These are phyloP conservation scores for Isochrysis galbana DNA, from an alignment of 78 protist species.

Conservation along the genomic window DNA sequence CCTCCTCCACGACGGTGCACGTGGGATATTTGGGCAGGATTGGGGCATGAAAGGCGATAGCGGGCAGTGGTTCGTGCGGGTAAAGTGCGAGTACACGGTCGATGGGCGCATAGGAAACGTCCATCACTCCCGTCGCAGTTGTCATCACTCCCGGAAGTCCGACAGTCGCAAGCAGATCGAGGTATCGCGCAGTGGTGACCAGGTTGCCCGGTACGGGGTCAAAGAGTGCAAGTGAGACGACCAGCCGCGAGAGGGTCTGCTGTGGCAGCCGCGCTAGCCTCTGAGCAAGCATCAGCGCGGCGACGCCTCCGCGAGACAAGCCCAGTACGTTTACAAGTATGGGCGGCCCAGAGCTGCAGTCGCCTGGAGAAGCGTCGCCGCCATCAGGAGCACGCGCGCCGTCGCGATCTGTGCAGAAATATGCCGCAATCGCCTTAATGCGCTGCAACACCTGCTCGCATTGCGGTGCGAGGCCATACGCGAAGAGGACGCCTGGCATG, in stretches of 20 bases:
- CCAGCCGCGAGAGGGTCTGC: background rate
- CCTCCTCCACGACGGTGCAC: background rate
- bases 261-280: background rate
- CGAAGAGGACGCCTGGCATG: background rate
- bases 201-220: slow-evolving; percentile 12
- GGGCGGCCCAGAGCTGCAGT: background rate
- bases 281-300: background rate
- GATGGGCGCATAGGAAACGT: background rate
- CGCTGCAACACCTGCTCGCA: background rate
- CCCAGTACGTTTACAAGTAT: background rate
- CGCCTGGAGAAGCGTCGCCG: too few relatives aligned
- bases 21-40: background rate
- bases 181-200: background rate
- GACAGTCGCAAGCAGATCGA: background rate
- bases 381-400: too few relatives aligned
- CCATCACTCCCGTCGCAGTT: background rate
- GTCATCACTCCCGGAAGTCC: background rate
- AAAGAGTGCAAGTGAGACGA: background rate
- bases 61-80: slow-evolving; percentile 17
- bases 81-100: background rate
- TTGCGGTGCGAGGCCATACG: background rate
- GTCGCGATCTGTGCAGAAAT: too few relatives aligned
- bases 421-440: background rate
- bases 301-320: background rate
- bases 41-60: background rate